Conservation (phyloP, 208 protist species). For the Wallacemonas rigidus region DNA sequence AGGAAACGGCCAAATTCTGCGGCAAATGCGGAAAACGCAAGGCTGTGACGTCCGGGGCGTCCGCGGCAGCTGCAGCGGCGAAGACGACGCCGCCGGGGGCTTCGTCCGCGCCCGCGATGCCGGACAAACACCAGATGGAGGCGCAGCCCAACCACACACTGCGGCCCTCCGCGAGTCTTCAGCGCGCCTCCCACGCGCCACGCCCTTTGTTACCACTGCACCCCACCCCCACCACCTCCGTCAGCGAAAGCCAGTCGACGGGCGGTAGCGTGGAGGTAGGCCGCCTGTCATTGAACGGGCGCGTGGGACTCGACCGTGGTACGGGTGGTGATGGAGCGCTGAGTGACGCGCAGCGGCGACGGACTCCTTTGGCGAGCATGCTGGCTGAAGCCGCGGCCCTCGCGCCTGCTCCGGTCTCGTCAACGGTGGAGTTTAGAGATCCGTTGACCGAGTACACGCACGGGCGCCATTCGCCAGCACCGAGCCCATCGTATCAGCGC, state of each 20-base stretch:
- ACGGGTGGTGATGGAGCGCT: not conserved
- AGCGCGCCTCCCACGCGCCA: not conserved
- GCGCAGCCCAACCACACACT: not conserved
- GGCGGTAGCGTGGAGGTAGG: not conserved
- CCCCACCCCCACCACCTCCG: not conserved
- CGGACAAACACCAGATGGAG: not conserved
- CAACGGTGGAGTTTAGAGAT: constrained; percentile 13
- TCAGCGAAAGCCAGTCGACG: not conserved
- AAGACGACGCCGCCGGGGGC: not conserved
- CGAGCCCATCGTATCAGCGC: not conserved
- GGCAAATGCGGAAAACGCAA: constrained; percentile 69
- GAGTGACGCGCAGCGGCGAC: not conserved
- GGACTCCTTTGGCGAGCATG: not conserved
- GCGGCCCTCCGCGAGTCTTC: constrained; percentile 5
- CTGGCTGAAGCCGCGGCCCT: not conserved
- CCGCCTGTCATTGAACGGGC: constrained; percentile 7
- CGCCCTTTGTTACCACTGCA: not conserved
- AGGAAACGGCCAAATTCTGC: constrained; percentile 80
- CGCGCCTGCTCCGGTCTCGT: not conserved
- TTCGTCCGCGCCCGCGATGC: not conserved
- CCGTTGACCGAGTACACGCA: constrained; percentile 6
- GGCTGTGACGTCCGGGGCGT: constrained; percentile 16
- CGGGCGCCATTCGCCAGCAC: not conserved
- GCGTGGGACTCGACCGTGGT: not conserved
- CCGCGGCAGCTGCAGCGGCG: not conserved